These are phyloP conservation scores for Globisporangium apiculatum DNA, from an alignment of 352 stramenopile species.

Conservation along the genomic window DNA sequence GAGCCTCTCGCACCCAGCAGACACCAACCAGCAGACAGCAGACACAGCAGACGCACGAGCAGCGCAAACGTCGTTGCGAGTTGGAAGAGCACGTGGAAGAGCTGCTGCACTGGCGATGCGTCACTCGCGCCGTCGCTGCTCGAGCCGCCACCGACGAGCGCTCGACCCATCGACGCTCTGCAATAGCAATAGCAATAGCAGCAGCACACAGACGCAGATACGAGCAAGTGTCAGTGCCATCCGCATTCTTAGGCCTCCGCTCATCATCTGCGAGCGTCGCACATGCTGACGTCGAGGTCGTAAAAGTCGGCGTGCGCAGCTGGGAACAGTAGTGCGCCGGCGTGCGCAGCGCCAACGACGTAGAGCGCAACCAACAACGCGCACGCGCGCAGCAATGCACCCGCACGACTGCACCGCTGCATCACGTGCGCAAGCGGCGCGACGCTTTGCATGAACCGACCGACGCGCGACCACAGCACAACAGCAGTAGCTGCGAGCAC, in stretches of 20 bases:
- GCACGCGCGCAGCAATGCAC: constrained; percentile 34
- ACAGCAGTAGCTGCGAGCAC: constrained; percentile 30
- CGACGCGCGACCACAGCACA: constrained; percentile 57
- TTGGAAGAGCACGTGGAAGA: constrained; percentile 33
- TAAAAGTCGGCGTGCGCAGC: constrained; percentile 24
- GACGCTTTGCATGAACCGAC: constrained; percentile 36
- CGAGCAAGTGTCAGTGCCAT: too few species aligned
- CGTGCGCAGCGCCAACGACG: constrained; percentile 39
- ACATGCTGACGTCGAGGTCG: constrained; percentile 41
- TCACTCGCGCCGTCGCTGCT: neutral
- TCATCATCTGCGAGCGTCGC: constrained; percentile 8
- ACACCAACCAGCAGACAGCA: neutral
- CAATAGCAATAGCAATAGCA: neutral
- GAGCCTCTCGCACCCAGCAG: neutral
- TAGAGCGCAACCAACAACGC: constrained; percentile 33
- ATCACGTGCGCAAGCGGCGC: constrained; percentile 35
- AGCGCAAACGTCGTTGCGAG: constrained; percentile 34
- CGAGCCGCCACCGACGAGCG: constrained; percentile 9
- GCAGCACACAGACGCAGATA: too few species aligned
- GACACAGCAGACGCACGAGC: constrained; percentile 20
- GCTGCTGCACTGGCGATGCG: neutral
- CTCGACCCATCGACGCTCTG: constrained; percentile 25
- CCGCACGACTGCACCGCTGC: constrained; percentile 33
- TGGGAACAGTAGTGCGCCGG: constrained; percentile 33
- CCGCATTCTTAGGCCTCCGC: too few species aligned